Conservation (phyloP, 2,329 filamentous ascomycete genomes). For the Pestalotiopsis sp. region DNA sequence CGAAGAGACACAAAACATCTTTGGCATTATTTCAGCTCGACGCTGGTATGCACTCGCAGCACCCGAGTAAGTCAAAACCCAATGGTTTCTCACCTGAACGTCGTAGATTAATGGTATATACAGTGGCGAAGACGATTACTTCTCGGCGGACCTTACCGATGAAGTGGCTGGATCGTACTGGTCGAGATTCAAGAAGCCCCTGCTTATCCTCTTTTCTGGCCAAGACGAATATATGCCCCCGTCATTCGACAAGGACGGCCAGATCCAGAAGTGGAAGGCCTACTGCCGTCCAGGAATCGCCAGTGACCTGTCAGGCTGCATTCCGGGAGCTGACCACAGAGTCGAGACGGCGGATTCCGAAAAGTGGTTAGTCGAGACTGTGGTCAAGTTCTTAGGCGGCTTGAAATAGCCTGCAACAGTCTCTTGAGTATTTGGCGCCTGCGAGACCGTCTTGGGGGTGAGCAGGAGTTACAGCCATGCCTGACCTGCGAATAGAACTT, state of each 20-base stretch:
- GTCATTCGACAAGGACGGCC: constrained; percentile 56
- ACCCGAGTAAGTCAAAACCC: constrained; percentile 45
- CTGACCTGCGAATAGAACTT: background rate
- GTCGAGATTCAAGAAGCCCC: constrained; percentile 59
- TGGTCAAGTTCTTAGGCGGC: constrained; percentile 47
- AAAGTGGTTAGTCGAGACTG: constrained; percentile 51
- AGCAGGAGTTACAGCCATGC: no score
- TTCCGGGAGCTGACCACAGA: constrained; percentile 55
- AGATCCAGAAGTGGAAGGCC: constrained; percentile 61
- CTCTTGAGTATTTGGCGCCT: background rate
- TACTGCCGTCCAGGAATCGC: constrained; percentile 45
- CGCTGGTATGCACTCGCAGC: constrained; percentile 53
- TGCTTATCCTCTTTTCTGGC: constrained; percentile 68
- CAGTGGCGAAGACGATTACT: constrained; percentile 70
- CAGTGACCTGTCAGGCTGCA: constrained; percentile 54
- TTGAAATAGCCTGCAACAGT: background rate
- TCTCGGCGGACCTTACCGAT: constrained; percentile 37
- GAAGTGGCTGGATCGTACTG: constrained; percentile 66
- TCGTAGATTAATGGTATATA: background rate
- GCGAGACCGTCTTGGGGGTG: no score
- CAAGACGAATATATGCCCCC: constrained; percentile 67
- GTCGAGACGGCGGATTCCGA: constrained; percentile 49
- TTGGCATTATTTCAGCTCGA: constrained; percentile 52
- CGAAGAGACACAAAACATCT: constrained; percentile 42
- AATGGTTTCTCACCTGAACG: background rate